A percentile compares a stretch with the other conserved stretches of the same genome.
These are phyloP conservation scores for Raffaelea arxii DNA, from an alignment of 2,329 filamentous ascomycete genomes.

Conservation along the genomic window DNA sequence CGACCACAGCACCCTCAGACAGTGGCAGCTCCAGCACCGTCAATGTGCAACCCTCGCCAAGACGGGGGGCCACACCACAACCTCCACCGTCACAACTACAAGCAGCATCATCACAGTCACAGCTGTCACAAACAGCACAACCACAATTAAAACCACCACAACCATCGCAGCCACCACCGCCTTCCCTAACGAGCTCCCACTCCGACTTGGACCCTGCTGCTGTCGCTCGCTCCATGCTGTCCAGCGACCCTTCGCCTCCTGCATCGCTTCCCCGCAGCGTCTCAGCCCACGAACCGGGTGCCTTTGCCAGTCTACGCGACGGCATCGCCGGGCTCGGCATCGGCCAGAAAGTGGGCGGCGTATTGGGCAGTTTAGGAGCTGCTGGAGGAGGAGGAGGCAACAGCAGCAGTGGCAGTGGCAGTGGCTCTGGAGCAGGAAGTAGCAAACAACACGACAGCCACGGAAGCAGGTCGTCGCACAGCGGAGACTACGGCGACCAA, in stretches of 20 bases:
- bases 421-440: conserved; percentile 10
- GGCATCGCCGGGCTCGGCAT: conserved; percentile 14
- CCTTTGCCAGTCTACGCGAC: conserved; percentile 13
- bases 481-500: conserved; percentile 7
- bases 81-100: too few relatives aligned
- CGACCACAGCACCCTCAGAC: too few relatives aligned
- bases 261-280: conserved; percentile 8
- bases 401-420: conserved; percentile 1
- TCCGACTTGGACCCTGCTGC: too few relatives aligned
- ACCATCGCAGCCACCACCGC: too few relatives aligned
- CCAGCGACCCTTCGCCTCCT: conserved; percentile 2
- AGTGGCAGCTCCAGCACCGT: too few relatives aligned
- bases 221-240: conserved; percentile 13
- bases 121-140: too few relatives aligned
- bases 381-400: conserved; percentile 2
- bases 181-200: too few relatives aligned
- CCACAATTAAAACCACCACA: too few relatives aligned
- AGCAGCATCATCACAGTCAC: too few relatives aligned
- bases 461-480: neutral
- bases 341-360: conserved; percentile 13
- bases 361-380: conserved; percentile 12
- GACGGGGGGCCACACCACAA: too few relatives aligned
- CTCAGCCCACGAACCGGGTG: conserved; percentile 9
- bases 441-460: neutral
- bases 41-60: too few relatives aligned